phyloP scores from a whole-genome alignment of 2,329 filamentous ascomycete species.

The Ophiostoma montium region DNA sequence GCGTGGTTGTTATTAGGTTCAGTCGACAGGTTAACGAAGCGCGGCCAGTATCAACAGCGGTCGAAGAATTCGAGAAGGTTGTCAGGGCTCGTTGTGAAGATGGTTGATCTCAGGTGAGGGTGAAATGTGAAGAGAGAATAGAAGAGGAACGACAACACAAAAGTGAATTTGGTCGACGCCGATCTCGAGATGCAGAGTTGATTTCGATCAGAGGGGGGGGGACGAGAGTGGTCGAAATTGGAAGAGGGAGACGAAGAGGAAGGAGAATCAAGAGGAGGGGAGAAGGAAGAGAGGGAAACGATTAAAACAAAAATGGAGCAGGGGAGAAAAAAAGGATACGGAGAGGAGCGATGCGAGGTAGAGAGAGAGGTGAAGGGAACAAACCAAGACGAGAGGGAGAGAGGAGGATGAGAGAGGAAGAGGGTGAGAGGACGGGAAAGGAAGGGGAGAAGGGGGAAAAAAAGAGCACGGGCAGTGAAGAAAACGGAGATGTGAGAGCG shows the following conservation, averaged over 20 bases:
- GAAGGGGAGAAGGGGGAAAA: not conserved
- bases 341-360: not conserved
- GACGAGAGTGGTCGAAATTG: not conserved
- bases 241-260: conserved; percentile 1
- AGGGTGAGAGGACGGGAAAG: not conserved
- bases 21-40: not conserved
- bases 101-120: no score
- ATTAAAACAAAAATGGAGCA: conserved; percentile 1
- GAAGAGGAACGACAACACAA: conserved; percentile 20
- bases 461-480: not conserved
- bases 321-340: not conserved
- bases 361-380: not conserved
- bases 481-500: not conserved
- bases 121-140: no score
- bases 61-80: no score
- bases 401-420: not conserved
- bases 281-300: conserved; percentile 1
- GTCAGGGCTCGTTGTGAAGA: no score
- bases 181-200: not conserved
- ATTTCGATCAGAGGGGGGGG: not conserved
- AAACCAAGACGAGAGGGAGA: not conserved
- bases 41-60: not conserved
- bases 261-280: not conserved
- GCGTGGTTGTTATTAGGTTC: not conserved
- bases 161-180: conserved; percentile 25